phyloP scores from a whole-genome alignment of 2,329 filamentous ascomycete genomes.

The Triangularia verruculosa region DNA sequence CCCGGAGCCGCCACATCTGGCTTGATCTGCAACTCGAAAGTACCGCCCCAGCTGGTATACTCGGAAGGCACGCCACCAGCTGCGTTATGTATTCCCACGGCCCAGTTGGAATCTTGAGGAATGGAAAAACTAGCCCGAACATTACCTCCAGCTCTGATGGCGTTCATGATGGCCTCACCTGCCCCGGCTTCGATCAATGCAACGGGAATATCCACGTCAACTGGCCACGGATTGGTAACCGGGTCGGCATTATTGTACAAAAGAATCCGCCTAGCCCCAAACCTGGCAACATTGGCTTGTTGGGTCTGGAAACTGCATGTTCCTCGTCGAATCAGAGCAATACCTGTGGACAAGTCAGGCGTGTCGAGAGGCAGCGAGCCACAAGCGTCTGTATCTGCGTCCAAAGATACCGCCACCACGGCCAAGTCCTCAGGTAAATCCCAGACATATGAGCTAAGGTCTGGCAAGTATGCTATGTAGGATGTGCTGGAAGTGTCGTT shows the following conservation, averaged over 20 bases:
- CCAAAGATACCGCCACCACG: slow-evolving; percentile 28
- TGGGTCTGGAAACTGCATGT: slow-evolving; percentile 26
- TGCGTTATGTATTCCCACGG: slow-evolving; percentile 24
- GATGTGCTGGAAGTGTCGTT: slow-evolving; percentile 17
- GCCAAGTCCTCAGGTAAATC: slow-evolving; percentile 24
- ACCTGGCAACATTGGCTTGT: slow-evolving; percentile 32
- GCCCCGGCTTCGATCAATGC: slow-evolving; percentile 29
- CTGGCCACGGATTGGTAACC: slow-evolving; percentile 20
- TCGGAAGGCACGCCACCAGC: slow-evolving; percentile 42
- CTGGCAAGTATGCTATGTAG: slow-evolving; percentile 5
- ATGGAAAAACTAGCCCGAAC: slow-evolving; percentile 43
- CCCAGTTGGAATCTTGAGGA: slow-evolving; percentile 36
- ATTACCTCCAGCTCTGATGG: slow-evolving; percentile 35
- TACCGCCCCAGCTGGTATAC: slow-evolving; percentile 52
- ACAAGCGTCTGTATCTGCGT: slow-evolving; percentile 38
- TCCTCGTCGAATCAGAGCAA: slow-evolving; percentile 43
- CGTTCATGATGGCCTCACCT: slow-evolving; percentile 37
- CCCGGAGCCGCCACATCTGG: slow-evolving; percentile 51
- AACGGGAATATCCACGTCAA: slow-evolving; percentile 17
- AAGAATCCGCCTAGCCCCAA: slow-evolving; percentile 32
- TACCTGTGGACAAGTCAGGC: slow-evolving; percentile 38
- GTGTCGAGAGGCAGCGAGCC: slow-evolving; percentile 36
- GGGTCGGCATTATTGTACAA: slow-evolving; percentile 34
- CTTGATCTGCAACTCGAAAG: slow-evolving; percentile 49
- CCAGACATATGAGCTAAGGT: slow-evolving; percentile 12